Conservation (phyloP, 164 flowering plant species). For the Cinnamomum micranthum region DNA sequence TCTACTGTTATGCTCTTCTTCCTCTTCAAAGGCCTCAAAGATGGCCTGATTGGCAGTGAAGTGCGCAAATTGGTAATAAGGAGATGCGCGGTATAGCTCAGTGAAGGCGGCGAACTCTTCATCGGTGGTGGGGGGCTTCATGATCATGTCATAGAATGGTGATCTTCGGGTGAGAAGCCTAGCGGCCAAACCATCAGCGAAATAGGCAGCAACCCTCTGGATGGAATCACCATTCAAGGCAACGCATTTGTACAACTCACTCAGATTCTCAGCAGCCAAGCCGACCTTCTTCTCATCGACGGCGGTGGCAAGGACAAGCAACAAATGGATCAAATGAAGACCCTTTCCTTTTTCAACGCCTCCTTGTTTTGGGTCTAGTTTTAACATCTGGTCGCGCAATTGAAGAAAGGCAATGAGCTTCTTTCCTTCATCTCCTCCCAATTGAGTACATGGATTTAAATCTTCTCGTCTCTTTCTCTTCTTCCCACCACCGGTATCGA, state of each 20-base stretch:
- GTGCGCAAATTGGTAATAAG: conserved; percentile 72
- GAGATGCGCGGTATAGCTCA: conserved; percentile 53
- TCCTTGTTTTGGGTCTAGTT: conserved; percentile 26
- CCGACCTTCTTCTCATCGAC: conserved; percentile 36
- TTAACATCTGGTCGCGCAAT: conserved; percentile 51
- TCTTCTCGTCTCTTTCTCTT: conserved; percentile 18
- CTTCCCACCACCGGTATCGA: neutral
- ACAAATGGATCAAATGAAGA: conserved; percentile 56
- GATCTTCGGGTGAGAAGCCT: conserved; percentile 52
- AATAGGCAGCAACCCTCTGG: conserved; percentile 66
- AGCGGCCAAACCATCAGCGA: conserved; percentile 58
- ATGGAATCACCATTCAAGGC: conserved; percentile 53
- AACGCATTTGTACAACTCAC: conserved; percentile 38
- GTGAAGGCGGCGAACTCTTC: conserved; percentile 59
- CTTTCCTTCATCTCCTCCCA: conserved; percentile 31
- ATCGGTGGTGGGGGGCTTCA: conserved; percentile 46
- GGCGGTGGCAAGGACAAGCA: conserved; percentile 54
- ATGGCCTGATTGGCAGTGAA: conserved; percentile 81
- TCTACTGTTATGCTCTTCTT: conserved; percentile 33
- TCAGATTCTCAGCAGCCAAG: conserved; percentile 35
- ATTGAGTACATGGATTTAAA: conserved; percentile 5
- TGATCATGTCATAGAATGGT: conserved; percentile 52
- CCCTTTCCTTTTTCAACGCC: conserved; percentile 40
- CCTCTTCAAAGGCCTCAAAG: conserved; percentile 58
- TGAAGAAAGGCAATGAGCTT: conserved; percentile 47